A percentile compares a stretch with the other conserved stretches of the same genome.
phyloP scores from a whole-genome alignment of 1,284 basidiomycete genomes.

The Gymnopus androsaceus region DNA sequence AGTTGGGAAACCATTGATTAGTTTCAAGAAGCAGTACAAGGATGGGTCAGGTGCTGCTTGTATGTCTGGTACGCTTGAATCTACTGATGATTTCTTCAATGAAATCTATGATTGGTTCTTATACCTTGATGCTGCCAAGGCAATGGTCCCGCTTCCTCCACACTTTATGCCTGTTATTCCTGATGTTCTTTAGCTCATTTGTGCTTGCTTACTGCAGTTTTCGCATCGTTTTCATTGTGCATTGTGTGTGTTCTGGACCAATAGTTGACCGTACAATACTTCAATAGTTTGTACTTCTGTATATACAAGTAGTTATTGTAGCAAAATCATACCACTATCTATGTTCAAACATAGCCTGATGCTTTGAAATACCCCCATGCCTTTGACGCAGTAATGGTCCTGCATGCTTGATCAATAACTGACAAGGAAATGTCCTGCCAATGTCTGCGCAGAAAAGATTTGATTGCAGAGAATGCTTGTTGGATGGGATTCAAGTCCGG shows the following conservation, averaged over 20 bases:
- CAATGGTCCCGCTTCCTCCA: neutral
- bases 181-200: too few relatives aligned
- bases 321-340: too few relatives aligned
- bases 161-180: too few relatives aligned
- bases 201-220: too few relatives aligned
- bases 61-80: neutral
- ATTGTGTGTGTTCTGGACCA: too few relatives aligned
- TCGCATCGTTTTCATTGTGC: too few relatives aligned
- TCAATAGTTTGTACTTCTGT: too few relatives aligned
- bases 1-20: neutral
- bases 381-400: conserved; percentile 8
- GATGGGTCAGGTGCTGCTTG: neutral
- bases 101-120: neutral
- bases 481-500: conserved; percentile 14
- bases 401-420: conserved; percentile 7
- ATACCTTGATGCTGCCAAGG: neutral
- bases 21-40: neutral
- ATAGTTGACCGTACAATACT: too few relatives aligned
- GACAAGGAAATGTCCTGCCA: neutral
- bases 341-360: conserved; percentile 15
- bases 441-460: conserved; percentile 9
- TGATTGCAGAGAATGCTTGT: conserved; percentile 14
- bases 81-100: neutral
- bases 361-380: conserved; percentile 9
- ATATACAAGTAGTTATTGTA: neutral